Base-by-base conservation (phyloP, 2,329 filamentous ascomycete species). In the Dothistroma septosporum region DNA sequence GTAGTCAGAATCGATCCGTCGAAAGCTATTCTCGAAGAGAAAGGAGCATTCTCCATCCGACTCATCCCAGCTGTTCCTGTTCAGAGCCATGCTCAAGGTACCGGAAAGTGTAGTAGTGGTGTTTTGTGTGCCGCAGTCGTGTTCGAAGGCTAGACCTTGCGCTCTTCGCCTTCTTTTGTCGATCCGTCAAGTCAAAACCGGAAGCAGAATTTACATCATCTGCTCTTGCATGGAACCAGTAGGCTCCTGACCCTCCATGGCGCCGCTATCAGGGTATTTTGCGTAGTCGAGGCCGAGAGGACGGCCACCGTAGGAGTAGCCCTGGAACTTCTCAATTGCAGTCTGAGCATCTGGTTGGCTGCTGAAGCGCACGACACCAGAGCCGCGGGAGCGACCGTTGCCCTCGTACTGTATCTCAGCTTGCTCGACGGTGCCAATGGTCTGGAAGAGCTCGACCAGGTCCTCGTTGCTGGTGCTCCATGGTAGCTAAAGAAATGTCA, bases 391-490 rank as follows among this genome's bases (percentile, higher is more conserved):
- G 70, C 94, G 90, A 50, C 94, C 94, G 72, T 95, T 97, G 4
- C 91, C 89, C 76, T 99, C 94, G 73, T 99, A 97, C 77, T 99
- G 94, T 60, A 99, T 97, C 78, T 99, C 94, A n/a, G 94, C 94
- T 71, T 94, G 92, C 72, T 97, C 92, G 61, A 99, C 94, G 76
- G 96, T 96, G 66, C 94, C 94, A 72, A 99, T 99, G 11, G 94
- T 99, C 19, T 90, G 92, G 81, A 99, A 99, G 21, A 99, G 84
- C 75, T 99, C 94, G 60, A 97, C 86, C 28, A 99, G 82, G 76
- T 99, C 94, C 65, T 99, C 94, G 73, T 99, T 97, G 80, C 92
- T 97, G 16, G 94, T 99, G 31, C 94, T 97, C 94, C 94, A 99
- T 12, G 94, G 94, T 65, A 99, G 85, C 92, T 96, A 70, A 46